A percentile compares a stretch with the other conserved stretches of the same genome.
These are phyloP conservation scores for Suillus spraguei DNA, from an alignment of 768 basidiomycete species.

Conservation along the genomic window DNA sequence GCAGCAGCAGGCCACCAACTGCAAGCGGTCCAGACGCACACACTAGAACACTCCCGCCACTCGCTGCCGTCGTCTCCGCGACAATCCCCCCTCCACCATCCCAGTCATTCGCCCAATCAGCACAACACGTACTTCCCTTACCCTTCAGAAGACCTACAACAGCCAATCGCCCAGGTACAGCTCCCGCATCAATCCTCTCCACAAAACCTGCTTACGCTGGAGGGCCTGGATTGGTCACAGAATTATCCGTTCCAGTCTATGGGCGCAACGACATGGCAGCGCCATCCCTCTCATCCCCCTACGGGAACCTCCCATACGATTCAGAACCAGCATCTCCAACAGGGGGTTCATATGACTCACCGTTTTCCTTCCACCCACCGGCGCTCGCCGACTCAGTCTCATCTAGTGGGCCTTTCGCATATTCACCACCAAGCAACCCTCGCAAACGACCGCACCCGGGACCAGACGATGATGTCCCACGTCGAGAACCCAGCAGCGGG, in stretches of 20 bases:
- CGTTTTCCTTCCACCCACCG: conserved; percentile 81
- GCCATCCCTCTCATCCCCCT: conserved; percentile 30
- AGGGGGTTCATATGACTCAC: conserved; percentile 53
- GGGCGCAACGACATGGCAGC: conserved; percentile 45
- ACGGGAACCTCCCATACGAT: conserved; percentile 22
- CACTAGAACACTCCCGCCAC: conserved; percentile 66
- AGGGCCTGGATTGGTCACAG: conserved; percentile 56
- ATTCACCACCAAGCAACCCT: conserved; percentile 44
- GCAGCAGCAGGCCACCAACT: conserved; percentile 55
- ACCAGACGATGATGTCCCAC: conserved; percentile 42
- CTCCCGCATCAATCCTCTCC: conserved; percentile 60
- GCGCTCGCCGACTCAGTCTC: conserved; percentile 41
- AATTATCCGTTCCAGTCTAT: conserved; percentile 42
- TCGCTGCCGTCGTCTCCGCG: conserved; percentile 78
- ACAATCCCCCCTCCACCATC: conserved; percentile 53
- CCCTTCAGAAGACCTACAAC: conserved; percentile 58
- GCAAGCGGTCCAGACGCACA: conserved; percentile 46
- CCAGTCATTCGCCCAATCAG: conserved; percentile 44
- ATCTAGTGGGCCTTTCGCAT: conserved; percentile 34
- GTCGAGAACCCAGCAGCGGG: conserved; percentile 38
- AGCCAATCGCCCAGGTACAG: conserved; percentile 68
- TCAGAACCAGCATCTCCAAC: conserved; percentile 27
- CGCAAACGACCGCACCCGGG: conserved; percentile 66
- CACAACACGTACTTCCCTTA: conserved; percentile 58
- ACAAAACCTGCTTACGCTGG: conserved; percentile 47